phyloP scores from a whole-genome alignment of 23 red algal genomes.

The Agarophyton chilense region DNA sequence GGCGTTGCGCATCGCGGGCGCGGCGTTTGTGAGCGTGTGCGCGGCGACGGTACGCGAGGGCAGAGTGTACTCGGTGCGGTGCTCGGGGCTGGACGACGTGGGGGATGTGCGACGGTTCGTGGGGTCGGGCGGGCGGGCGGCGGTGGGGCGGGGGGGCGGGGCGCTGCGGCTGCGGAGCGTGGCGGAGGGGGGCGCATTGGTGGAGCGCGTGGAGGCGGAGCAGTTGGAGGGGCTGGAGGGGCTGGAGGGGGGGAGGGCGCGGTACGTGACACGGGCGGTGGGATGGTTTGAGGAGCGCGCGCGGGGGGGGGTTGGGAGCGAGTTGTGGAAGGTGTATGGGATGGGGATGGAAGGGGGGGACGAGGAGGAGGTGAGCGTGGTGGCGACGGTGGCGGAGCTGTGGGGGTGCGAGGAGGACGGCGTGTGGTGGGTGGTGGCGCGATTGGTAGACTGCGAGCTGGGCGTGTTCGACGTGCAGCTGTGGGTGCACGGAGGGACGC shows the following conservation, averaged over 20 bases:
- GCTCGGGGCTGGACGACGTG: conserved; percentile 1
- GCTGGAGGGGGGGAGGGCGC: neutral
- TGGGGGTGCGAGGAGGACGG: neutral
- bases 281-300: no score
- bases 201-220: neutral
- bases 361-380: neutral
- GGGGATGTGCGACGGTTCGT: neutral
- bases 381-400: neutral
- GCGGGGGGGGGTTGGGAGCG: no score
- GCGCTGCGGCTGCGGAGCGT: neutral
- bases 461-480: neutral
- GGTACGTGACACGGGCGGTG: no score
- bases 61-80: neutral
- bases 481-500: neutral
- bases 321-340: neutral
- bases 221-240: neutral
- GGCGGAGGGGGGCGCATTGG: neutral
- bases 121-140: neutral
- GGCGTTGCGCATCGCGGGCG: neutral
- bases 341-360: neutral
- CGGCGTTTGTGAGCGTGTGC: neutral
- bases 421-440: neutral
- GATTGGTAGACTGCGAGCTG: neutral
- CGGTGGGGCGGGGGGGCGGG: neutral
- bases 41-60: neutral